A percentile compares a stretch with the other conserved stretches of the same genome.
These are phyloP conservation scores for Gastrolobium bilobum DNA, from an alignment of 306 rosid genomes.

Conservation along the genomic window DNA sequence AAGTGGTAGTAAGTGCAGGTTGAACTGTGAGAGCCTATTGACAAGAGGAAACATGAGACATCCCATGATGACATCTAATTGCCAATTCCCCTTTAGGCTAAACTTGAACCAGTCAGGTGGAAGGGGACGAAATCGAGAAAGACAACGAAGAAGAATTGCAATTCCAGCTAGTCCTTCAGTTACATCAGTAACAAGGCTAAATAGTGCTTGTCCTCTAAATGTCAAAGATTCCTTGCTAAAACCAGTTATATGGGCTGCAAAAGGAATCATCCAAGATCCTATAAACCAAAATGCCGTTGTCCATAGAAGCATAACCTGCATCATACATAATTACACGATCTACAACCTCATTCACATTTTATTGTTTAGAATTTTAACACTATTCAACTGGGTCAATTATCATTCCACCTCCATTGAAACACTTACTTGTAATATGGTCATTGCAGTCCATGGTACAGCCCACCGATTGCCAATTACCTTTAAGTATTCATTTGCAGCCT, in stretches of 20 bases:
- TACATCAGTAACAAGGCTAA: constrained; percentile 89
- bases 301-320: constrained; percentile 99
- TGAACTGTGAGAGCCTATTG: constrained; percentile 84
- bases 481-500: constrained; percentile 65
- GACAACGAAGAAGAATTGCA: constrained; percentile 78
- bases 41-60: constrained; percentile 95
- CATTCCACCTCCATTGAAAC: constrained; percentile 20
- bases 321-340: constrained; percentile 16
- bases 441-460: constrained; percentile 93
- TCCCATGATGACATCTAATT: constrained; percentile 79
- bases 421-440: constrained; percentile 88
- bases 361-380: constrained; percentile 9
- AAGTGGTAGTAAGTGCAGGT: constrained; percentile 81
- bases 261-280: constrained; percentile 94
- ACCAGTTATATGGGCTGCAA: constrained; percentile 82
- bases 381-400: constrained; percentile 4
- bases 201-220: constrained; percentile 86
- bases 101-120: constrained; percentile 96
- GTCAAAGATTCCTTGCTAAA: constrained; percentile 82
- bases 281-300: constrained; percentile 90
- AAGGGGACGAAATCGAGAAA: constrained; percentile 87
- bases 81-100: constrained; percentile 87
- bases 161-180: constrained; percentile 92
- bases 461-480: constrained; percentile 72
- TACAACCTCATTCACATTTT: constrained; percentile 36